A percentile compares a stretch with the other conserved stretches of the same genome.
Evolutionary conservation across 2,329 filamentous ascomycete species (phyloP).

Genomic region (Ramichloridium luteum): DNA sequence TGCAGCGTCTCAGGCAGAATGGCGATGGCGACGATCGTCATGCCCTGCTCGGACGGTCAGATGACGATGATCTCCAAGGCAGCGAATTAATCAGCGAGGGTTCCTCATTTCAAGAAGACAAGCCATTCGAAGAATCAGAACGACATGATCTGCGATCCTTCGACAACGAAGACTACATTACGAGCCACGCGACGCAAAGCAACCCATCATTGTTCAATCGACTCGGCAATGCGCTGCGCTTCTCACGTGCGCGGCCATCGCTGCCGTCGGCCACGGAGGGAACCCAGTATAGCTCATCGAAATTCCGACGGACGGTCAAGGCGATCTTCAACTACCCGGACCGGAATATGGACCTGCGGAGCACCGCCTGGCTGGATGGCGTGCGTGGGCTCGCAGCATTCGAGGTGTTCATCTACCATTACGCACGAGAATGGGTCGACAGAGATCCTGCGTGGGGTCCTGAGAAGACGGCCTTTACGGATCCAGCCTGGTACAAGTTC

Average conservation of each 20-base stretch:
- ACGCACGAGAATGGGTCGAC: constrained; percentile 10
- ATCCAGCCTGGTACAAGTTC: constrained; percentile 24
- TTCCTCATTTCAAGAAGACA: constrained; percentile 1
- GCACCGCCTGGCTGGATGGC: constrained; percentile 15
- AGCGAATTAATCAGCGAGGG: too few species aligned
- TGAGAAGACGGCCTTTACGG: constrained; percentile 29
- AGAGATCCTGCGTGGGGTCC: constrained; percentile 7
- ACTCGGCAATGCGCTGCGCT: too few species aligned
- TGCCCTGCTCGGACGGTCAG: too few species aligned
- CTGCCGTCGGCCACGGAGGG: neutral
- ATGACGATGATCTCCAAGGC: too few species aligned
- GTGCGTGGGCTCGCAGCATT: constrained; percentile 15
- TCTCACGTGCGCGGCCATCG: neutral
- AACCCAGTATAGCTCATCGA: neutral
- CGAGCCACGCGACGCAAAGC: neutral
- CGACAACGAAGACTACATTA: neutral
- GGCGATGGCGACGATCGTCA: too few species aligned
- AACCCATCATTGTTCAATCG: neutral
- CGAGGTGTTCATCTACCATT: constrained; percentile 16
- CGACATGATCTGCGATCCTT: neutral
- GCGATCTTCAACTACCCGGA: constrained; percentile 9
- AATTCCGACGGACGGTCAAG: neutral
- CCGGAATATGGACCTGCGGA: constrained; percentile 2
- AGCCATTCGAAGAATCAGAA: neutral
- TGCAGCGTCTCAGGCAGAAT: too few species aligned